phyloP scores from a whole-genome alignment of 2,329 filamentous ascomycete genomes.

The Fusarium compactum region DNA sequence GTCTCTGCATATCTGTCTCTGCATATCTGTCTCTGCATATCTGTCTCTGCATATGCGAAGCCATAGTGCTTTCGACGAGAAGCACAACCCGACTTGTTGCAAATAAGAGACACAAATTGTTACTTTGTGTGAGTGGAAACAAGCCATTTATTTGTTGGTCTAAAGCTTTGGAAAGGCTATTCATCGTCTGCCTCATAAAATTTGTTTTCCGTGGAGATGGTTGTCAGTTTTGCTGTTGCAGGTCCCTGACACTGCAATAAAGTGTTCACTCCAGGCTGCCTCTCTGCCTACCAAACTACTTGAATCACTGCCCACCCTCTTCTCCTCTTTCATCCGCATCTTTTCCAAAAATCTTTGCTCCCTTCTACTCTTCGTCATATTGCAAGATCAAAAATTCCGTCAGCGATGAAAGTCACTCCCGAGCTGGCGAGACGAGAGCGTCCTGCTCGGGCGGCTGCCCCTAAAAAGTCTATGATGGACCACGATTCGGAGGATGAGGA shows the following conservation, averaged over 20 bases:
- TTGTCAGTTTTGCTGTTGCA: neutral
- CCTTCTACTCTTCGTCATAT: neutral
- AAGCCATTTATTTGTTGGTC: neutral
- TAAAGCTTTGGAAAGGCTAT: neutral
- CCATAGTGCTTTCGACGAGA: neutral
- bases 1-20: too few species aligned
- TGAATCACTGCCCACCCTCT: neutral
- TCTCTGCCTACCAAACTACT: neutral
- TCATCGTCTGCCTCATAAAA: neutral
- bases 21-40: too few species aligned
- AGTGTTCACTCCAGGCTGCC: neutral
- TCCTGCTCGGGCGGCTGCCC: constrained; percentile 19
- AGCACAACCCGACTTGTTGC: neutral
- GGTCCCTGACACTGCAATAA: constrained; percentile 7
- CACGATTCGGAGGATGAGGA: constrained; percentile 10
- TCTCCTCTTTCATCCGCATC: neutral
- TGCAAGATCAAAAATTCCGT: neutral
- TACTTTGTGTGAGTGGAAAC: neutral
- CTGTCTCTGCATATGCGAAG: neutral
- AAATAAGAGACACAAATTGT: neutral
- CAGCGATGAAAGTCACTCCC: neutral
- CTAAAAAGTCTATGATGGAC: constrained; percentile 7
- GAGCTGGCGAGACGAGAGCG: constrained; percentile 14
- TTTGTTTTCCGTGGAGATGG: neutral
- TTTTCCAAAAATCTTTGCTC: neutral